phyloP scores from a whole-genome alignment of 2,329 filamentous ascomycete species.

The Plenodomus lindquistii region DNA sequence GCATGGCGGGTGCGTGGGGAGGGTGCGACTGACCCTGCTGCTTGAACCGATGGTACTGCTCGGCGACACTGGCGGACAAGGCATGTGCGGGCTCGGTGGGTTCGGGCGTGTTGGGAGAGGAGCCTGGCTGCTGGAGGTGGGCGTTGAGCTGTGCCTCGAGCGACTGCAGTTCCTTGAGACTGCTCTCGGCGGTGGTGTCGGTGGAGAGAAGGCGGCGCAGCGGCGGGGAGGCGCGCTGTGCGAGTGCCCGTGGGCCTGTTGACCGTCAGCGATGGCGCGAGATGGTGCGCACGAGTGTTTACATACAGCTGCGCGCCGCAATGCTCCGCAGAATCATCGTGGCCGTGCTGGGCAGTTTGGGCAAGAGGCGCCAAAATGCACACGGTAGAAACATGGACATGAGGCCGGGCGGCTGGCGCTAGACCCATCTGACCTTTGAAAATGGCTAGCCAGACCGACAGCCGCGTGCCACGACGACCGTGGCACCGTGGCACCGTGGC shows the following conservation, averaged over 20 bases:
- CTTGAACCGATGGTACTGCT: constrained; percentile 50
- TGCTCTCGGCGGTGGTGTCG: constrained; percentile 36
- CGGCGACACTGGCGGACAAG: constrained; percentile 32
- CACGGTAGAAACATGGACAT: no score
- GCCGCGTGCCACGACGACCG: no score
- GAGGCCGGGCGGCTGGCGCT: no score
- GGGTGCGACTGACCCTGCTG: constrained; percentile 40
- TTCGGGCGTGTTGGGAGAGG: constrained; percentile 24
- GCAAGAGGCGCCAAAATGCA: no score
- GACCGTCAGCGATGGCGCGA: neutral
- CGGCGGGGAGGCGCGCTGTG: constrained; percentile 24
- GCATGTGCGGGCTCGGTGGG: constrained; percentile 13
- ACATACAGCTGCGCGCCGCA: constrained; percentile 46
- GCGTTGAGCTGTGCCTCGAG: constrained; percentile 43
- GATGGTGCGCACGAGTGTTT: neutral
- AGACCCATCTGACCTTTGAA: no score
- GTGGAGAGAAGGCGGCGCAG: constrained; percentile 38
- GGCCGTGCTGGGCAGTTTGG: neutral
- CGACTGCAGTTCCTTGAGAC: constrained; percentile 31
- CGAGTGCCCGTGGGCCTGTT: constrained; percentile 46
- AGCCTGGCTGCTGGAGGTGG: constrained; percentile 16
- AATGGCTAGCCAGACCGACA: no score
- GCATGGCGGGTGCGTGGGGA: neutral
- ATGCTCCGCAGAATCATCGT: constrained; percentile 51
- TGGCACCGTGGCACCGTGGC: no score